Evolutionary conservation across 371 early-diverging fungal genomes (phyloP).

Genomic region (Mucor lusitanicus): DNA sequence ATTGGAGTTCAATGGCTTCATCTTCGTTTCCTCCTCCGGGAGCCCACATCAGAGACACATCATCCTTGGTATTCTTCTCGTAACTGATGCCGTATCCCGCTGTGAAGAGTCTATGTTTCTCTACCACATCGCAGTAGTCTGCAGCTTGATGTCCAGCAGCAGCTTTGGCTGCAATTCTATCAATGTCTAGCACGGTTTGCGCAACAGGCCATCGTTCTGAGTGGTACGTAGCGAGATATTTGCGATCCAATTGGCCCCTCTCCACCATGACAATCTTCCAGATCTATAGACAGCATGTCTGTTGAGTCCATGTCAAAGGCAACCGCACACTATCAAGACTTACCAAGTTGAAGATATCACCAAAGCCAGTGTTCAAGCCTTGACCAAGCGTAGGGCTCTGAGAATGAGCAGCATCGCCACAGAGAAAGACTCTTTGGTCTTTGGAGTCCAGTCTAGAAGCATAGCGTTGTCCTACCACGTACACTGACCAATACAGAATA

Average conservation of each 20-base stretch:
- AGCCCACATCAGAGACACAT: constrained; percentile 11
- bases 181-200: constrained; percentile 35
- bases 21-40: background rate
- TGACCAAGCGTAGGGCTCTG: constrained; percentile 50
- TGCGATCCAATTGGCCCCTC: constrained; percentile 23
- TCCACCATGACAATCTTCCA: constrained; percentile 49
- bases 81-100: constrained; percentile 49
- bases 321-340: background rate
- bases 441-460: constrained; percentile 36
- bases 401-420: constrained; percentile 52
- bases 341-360: constrained; percentile 48
- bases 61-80: background rate
- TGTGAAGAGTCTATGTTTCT: constrained; percentile 38
- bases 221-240: constrained; percentile 31
- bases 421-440: constrained; percentile 36
- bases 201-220: constrained; percentile 43
- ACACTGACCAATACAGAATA: constrained; percentile 48
- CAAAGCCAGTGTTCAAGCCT: constrained; percentile 50
- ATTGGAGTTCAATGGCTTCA: background rate
- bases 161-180: constrained; percentile 42
- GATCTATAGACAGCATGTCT: constrained; percentile 17
- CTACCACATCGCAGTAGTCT: constrained; percentile 38
- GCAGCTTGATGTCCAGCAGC: constrained; percentile 36
- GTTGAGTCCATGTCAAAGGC: too few relatives aligned
- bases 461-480: constrained; percentile 47